Conservation (phyloP, 768 basidiomycete species). For the Leccinum barrowsii region DNA sequence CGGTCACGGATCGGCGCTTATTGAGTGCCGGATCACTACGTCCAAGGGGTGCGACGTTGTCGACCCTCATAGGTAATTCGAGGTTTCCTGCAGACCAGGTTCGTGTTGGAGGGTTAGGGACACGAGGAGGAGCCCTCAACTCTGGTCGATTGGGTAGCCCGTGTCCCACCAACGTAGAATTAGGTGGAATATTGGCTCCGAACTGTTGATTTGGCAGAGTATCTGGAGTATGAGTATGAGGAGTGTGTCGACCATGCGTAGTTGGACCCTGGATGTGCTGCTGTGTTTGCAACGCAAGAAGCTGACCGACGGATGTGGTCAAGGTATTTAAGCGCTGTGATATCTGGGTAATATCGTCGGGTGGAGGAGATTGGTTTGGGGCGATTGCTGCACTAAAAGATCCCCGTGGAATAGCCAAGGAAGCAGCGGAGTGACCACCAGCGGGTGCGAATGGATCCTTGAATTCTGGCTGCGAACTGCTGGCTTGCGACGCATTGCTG, state of each 20-base stretch:
- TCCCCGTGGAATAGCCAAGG: conserved; percentile 48
- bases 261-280: conserved; percentile 51
- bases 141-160: conserved; percentile 66
- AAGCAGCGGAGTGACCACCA: conserved; percentile 30
- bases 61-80: conserved; percentile 63
- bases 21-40: conserved; percentile 46
- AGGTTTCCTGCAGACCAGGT: conserved; percentile 84
- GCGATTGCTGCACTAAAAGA: conserved; percentile 67
- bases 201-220: conserved; percentile 42
- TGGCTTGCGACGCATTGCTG: conserved; percentile 17
- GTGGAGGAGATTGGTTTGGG: conserved; percentile 63
- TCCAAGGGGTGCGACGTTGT: conserved; percentile 36
- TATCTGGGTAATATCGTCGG: conserved; percentile 72
- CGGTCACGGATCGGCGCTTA: conserved; percentile 73
- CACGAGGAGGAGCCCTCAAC: conserved; percentile 53
- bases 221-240: conserved; percentile 37
- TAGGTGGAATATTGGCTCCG: conserved; percentile 36
- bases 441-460: conserved; percentile 71
- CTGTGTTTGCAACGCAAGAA: conserved; percentile 78
- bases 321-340: conserved; percentile 76
- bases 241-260: conserved; percentile 30
- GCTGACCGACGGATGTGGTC: conserved; percentile 81
- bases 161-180: conserved; percentile 47
- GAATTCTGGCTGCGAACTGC: conserved; percentile 61
- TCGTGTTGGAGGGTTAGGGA: conserved; percentile 68